Evolutionary conservation across 305 asterid species (phyloP).

Genomic region (Caryopteris hybrid): DNA sequence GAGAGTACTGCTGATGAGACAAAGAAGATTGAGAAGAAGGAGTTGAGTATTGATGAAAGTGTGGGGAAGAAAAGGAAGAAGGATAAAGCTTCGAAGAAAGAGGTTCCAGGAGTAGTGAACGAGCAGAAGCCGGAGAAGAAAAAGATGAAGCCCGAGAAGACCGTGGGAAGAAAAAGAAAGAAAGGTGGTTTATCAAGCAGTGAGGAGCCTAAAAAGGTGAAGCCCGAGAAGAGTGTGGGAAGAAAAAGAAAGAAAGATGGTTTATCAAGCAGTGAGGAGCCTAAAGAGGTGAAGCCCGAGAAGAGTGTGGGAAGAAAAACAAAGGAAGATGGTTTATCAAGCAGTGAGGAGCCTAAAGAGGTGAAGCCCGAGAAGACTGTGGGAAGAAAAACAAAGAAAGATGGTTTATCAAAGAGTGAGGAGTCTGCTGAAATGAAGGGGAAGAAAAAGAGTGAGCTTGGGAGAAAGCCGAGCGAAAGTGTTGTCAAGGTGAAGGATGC

Average conservation of each 20-base stretch:
- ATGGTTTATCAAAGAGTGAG: neutral
- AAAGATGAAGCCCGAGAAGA: constrained; percentile 13
- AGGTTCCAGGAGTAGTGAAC: neutral
- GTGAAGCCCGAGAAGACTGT: constrained; percentile 10
- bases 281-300: constrained; percentile 5
- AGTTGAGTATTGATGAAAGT: neutral
- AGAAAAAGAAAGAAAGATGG: constrained; percentile 10
- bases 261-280: neutral
- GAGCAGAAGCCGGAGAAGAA: constrained; percentile 16
- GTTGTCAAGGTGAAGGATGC: constrained; percentile 22
- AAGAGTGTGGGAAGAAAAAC: constrained; percentile 1
- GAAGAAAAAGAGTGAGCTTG: constrained; percentile 22
- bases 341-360: neutral
- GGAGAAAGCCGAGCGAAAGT: constrained; percentile 5
- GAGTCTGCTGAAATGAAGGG: constrained; percentile 7
- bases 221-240: constrained; percentile 13
- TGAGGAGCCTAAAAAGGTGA: neutral
- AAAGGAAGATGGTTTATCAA: constrained; percentile 2
- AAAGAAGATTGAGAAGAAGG: constrained; percentile 13
- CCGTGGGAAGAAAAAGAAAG: neutral
- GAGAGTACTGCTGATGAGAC: constrained; percentile 9
- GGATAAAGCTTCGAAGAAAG: constrained; percentile 18
- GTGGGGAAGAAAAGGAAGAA: constrained; percentile 30
- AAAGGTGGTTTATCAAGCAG: neutral
- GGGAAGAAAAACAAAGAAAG: constrained; percentile 7